Evolutionary conservation across 192 early-diverging fungal genomes (phyloP).

Genomic region (Entomortierella lignicola): DNA sequence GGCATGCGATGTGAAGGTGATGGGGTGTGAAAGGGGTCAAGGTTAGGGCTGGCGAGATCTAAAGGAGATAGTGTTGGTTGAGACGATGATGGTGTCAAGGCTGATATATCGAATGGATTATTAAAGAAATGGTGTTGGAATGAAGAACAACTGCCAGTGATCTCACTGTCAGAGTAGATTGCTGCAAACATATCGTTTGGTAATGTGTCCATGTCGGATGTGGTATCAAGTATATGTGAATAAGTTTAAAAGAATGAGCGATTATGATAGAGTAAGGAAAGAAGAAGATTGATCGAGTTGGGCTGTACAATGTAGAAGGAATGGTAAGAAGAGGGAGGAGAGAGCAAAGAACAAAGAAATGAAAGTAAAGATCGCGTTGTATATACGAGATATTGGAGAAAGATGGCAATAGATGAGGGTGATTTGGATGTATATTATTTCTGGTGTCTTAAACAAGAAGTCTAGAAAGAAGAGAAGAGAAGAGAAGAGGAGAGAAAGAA

Average conservation of each 20-base stretch:
- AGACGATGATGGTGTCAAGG: conserved; percentile 5
- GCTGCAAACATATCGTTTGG: conserved; percentile 23
- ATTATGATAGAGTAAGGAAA: background rate
- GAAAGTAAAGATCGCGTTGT: background rate
- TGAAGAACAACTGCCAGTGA: background rate
- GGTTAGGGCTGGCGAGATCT: background rate
- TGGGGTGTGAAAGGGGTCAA: conserved; percentile 16
- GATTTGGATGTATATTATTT: background rate
- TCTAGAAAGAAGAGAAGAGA: background rate
- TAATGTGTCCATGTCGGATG: conserved; percentile 11
- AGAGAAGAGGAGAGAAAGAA: background rate
- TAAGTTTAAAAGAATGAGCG: background rate
- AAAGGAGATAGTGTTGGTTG: background rate
- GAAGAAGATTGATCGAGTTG: too few relatives aligned
- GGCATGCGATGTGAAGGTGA: conserved; percentile 16
- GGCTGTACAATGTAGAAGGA: background rate
- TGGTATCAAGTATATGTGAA: too few relatives aligned
- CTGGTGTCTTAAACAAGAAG: background rate
- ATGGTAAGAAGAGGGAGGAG: conserved; percentile 1
- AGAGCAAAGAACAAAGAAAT: background rate
- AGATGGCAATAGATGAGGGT: background rate
- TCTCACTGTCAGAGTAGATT: conserved; percentile 8
- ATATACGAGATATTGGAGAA: background rate
- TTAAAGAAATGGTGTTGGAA: conserved; percentile 1
- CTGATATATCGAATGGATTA: conserved; percentile 9